phyloP scores from a whole-genome alignment of 2,329 filamentous ascomycete species.

The Pseudogymnoascus destructans region DNA sequence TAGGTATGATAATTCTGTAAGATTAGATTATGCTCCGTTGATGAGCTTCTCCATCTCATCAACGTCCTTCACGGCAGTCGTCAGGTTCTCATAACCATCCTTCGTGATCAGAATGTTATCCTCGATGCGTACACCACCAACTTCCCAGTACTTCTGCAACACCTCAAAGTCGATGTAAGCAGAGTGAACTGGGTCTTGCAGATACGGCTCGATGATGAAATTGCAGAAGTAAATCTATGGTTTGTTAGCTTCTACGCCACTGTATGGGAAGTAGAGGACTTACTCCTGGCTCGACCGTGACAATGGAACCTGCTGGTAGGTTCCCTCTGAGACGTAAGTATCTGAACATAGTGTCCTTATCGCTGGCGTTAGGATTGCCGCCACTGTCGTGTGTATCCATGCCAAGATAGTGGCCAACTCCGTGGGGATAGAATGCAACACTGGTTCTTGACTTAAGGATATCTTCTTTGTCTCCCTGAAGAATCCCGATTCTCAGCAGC shows the following conservation, averaged over 20 bases:
- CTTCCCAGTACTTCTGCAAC: conserved; percentile 68
- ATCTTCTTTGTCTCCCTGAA: conserved; percentile 54
- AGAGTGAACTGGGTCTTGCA: conserved; percentile 56
- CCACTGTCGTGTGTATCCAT: conserved; percentile 87
- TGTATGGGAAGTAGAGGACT: conserved; percentile 25
- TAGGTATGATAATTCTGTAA: background rate
- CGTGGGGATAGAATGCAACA: conserved; percentile 83
- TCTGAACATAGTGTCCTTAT: conserved; percentile 71
- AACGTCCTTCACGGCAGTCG: conserved; percentile 56
- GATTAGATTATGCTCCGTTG: conserved; percentile 11
- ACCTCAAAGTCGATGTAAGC: conserved; percentile 66
- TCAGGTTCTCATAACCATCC: conserved; percentile 58
- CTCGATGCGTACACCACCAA: conserved; percentile 59
- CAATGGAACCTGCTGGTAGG: conserved; percentile 65
- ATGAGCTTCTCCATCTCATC: conserved; percentile 40
- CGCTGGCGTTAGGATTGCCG: conserved; percentile 63
- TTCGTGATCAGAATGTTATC: conserved; percentile 63
- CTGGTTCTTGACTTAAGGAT: conserved; percentile 70
- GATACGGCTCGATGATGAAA: conserved; percentile 73
- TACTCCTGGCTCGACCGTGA: conserved; percentile 90
- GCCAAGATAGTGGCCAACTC: conserved; percentile 79
- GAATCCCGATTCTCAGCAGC: conserved; percentile 60
- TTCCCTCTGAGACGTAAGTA: conserved; percentile 70
- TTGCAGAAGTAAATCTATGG: conserved; percentile 75
- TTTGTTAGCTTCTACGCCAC: background rate